Base-by-base conservation (phyloP, 352 stramenopile genomes). In the Pythium angustatum region DNA sequence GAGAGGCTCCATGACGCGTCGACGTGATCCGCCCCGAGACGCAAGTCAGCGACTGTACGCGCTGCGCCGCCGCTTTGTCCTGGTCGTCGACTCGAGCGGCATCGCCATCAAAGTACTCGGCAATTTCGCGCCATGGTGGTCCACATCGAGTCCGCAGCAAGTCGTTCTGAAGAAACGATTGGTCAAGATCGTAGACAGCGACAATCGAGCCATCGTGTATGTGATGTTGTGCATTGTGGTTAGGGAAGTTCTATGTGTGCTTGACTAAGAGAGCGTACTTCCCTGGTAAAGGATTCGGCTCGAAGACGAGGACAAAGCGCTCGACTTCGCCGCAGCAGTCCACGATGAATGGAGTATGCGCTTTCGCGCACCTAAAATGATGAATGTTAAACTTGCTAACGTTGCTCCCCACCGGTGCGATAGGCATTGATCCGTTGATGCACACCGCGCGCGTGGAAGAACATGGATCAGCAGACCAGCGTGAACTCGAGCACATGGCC, bases 211-310 rank as follows among this genome's bases (percentile, higher is more conserved):
- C 0, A 64, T 72, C 28, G 64, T 62, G 65, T 72, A 22, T 19
- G 64, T 51, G 3, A 2, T 40, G 19, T 22, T 6, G 14, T 43
- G 36, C 11, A 5, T 21, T 6, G 8, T 11, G 14, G 7, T 45
- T 34, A 6, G n/a, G n/a, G n/a, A n/a, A n/a, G n/a, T n/a, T n/a
- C n/a, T n/a, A n/a, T n/a, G n/a, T n/a, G n/a, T n/a, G n/a, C n/a
- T n/a, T n/a, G n/a, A n/a, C n/a, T n/a, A n/a, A n/a, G n/a, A n/a
- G n/a, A n/a, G n/a, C n/a, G n/a, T n/a, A n/a, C n/a, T n/a, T n/a
- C n/a, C n/a, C n/a, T n/a, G n/a, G n/a, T n/a, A n/a, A n/a, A 70
- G 63, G 17, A 41, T 70, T 34, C 54, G 45, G 14, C 19, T 70
- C 11, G 31, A 8, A 12, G 38, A 15, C 44, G 55, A 70, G 28